These are phyloP conservation scores for Leonotis leonurus DNA, from an alignment of 257 asterid genomes.

Conservation along the genomic window DNA sequence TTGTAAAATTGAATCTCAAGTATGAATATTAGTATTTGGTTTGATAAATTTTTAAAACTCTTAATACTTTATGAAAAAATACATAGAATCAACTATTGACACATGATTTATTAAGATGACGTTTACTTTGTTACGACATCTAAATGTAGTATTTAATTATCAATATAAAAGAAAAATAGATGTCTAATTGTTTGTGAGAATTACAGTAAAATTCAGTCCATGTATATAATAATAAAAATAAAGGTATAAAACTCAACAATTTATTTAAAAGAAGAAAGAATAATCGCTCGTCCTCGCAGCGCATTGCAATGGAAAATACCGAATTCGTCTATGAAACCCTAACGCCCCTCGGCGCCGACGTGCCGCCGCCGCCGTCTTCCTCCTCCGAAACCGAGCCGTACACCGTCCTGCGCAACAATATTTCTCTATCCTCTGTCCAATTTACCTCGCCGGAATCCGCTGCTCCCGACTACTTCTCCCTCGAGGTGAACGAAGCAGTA, in stretches of 20 bases:
- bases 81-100: too few relatives aligned
- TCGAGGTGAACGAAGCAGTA: constrained; percentile 44
- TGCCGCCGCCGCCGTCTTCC: constrained; percentile 24
- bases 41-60: too few relatives aligned
- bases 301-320: constrained; percentile 36
- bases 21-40: too few relatives aligned
- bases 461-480: constrained; percentile 77
- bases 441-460: constrained; percentile 44
- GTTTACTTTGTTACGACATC: too few relatives aligned
- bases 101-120: too few relatives aligned
- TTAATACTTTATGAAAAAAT: too few relatives aligned
- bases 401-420: constrained; percentile 58
- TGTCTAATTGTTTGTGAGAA: too few relatives aligned
- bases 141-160: too few relatives aligned
- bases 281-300: not conserved
- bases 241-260: not conserved
- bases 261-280: not conserved
- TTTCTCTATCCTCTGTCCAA: constrained; percentile 30
- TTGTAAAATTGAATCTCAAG: too few relatives aligned
- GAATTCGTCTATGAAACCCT: constrained; percentile 62
- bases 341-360: constrained; percentile 36
- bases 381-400: constrained; percentile 42
- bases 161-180: too few relatives aligned
- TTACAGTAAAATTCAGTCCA: too few relatives aligned
- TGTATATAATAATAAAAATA: too few relatives aligned